These are phyloP conservation scores for Plasmodium falciparum DNA, from an alignment of 169 alveolate genomes.

Conservation along the genomic window DNA sequence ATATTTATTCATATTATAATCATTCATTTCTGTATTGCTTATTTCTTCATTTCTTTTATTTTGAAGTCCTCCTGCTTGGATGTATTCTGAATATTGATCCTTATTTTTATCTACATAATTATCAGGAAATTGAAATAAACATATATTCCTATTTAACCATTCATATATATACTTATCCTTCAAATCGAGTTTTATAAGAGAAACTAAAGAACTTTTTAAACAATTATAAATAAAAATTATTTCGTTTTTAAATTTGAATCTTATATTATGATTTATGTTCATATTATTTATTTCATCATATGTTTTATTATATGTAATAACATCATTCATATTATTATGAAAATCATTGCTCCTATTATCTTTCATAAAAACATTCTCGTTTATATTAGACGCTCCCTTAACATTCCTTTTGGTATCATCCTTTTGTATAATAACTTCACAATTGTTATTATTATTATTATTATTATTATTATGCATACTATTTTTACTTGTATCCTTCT, in stretches of 20 bases:
- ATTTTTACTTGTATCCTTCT: neutral
- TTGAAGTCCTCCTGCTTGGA: neutral
- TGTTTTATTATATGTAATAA: too few species aligned
- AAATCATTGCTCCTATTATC: neutral
- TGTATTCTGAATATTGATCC: neutral
- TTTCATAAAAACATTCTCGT: neutral
- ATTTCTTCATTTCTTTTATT: neutral
- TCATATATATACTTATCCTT: conserved; percentile 59
- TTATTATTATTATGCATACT: neutral
- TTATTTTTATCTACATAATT: too few species aligned
- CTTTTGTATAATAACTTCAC: neutral
- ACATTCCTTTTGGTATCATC: neutral
- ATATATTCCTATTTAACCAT: conserved; percentile 47
- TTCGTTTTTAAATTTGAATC: conserved; percentile 26
- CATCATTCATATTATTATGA: neutral
- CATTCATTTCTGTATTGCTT: too few species aligned
- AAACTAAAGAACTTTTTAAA: conserved; percentile 54
- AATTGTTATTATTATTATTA: neutral
- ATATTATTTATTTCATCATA: neutral
- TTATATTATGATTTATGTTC: neutral
- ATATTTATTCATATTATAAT: too few species aligned
- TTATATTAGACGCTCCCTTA: neutral
- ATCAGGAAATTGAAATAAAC: conserved; percentile 20
- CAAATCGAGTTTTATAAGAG: conserved; percentile 53
- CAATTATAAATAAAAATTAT: conserved; percentile 56